These are phyloP conservation scores for Lecanicillium sp. DNA, from an alignment of 2,329 filamentous ascomycete genomes.

Conservation along the genomic window DNA sequence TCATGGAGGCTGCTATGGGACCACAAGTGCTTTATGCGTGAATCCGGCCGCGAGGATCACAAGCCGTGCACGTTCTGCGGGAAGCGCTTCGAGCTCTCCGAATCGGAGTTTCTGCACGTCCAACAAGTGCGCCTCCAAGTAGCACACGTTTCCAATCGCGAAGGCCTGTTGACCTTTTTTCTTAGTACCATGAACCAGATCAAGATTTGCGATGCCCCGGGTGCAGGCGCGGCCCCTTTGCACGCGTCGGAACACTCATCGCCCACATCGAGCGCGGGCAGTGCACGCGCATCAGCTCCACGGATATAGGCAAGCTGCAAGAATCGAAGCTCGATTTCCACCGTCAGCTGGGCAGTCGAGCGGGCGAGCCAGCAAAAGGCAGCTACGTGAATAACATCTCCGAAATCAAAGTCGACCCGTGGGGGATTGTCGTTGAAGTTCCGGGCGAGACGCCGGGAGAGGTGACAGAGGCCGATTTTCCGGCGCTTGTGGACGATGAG, in stretches of 20 bases:
- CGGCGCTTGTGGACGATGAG: not conserved
- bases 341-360: slow-evolving; percentile 22
- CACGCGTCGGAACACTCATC: slow-evolving; percentile 32
- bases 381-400: slow-evolving; percentile 24
- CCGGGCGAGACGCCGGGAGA: not conserved
- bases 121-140: slow-evolving; percentile 31
- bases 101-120: slow-evolving; percentile 29
- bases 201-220: slow-evolving; percentile 43
- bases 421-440: not conserved
- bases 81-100: slow-evolving; percentile 28
- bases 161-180: not conserved
- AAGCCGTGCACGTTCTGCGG: slow-evolving; percentile 35
- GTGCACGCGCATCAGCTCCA: slow-evolving; percentile 32
- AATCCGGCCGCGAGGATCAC: slow-evolving; percentile 21
- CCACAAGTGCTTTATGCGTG: slow-evolving; percentile 27
- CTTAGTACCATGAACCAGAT: slow-evolving; percentile 32
- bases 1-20: slow-evolving; percentile 21
- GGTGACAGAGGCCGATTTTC: not conserved
- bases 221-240: slow-evolving; percentile 34
- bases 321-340: slow-evolving; percentile 33
- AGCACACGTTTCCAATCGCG: not conserved
- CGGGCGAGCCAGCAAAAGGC: slow-evolving; percentile 23
- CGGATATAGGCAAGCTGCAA: slow-evolving; percentile 28
- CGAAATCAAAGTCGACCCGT: not conserved
- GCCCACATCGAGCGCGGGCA: slow-evolving; percentile 38